Evolutionary conservation across 2,329 filamentous ascomycete species (phyloP), one percentile per base, ranked within the genome.

Genomic region (Grosmannia serpens): DNA sequence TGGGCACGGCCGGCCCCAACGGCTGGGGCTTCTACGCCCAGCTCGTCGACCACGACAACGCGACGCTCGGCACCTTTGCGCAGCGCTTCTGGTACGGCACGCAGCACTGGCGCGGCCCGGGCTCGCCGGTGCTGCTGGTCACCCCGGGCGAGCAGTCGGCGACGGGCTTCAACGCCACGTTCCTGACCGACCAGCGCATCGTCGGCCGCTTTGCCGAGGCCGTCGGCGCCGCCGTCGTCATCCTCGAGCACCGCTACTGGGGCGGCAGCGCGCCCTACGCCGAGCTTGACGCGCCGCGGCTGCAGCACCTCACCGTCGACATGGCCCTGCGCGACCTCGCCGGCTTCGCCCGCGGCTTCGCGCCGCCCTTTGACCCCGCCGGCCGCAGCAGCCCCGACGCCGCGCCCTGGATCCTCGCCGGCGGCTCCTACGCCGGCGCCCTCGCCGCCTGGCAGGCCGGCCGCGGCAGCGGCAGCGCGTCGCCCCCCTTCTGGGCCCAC

Each of bases 381-480:
- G 70, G 71, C 20, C 69, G 66, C 61, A 81, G 74, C 63, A 72
- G 47, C 9, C 75, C 79, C 5, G 67, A 70, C 26, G 70, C 74
- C 47, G 77, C 77, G 9, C 79, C 81, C 0, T 84, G 80, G 81
- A 69, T 83, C 22, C 71, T 77, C 55, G 70, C 73, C 10, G 81
- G 81, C 26, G 80, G 79, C 13, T 81, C 78, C 1, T 83, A 83
- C 65, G 71, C 76, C 17, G 81, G 80, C 49, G 80, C 79, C 1
- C 69, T 83, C 49, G 69, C 79, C 1, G 79, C 74, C 0, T 64
- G 61, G 61, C 13, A 31, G 15, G 62, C 62, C 22, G 24, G 4
- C 15, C 2, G 7, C 29, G 8, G 33, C 11, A 4, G 20, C 26
- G 11, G 3, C 31, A 20, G 41, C 6, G 15, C 15, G 24, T 11